Conservation (phyloP, 2,329 filamentous ascomycete species). For the Xylaria sp. region DNA sequence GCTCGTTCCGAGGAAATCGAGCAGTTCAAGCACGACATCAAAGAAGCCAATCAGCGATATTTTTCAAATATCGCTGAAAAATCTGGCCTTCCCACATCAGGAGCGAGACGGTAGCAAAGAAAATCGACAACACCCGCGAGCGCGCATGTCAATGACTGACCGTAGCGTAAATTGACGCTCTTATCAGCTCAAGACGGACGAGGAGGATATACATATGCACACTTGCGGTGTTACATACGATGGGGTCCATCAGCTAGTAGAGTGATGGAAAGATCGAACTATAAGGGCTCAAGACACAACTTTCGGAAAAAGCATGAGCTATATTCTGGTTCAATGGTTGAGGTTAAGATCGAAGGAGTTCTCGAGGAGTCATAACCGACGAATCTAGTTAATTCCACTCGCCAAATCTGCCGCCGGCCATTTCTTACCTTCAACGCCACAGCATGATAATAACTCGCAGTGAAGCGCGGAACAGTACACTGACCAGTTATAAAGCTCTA, state of each 20-base stretch:
- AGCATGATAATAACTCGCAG: slow-evolving; percentile 34
- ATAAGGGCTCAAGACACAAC: slow-evolving; percentile 9
- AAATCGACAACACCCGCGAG: slow-evolving; percentile 21
- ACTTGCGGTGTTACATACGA: slow-evolving; percentile 31
- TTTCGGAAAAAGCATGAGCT: background rate
- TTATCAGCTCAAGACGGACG: slow-evolving; percentile 30
- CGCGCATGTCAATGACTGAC: slow-evolving; percentile 19
- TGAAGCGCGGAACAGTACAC: slow-evolving; percentile 33
- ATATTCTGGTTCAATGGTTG: slow-evolving; percentile 32
- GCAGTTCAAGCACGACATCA: slow-evolving; percentile 24
- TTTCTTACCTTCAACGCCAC: slow-evolving; percentile 34
- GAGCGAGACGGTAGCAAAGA: slow-evolving; percentile 24
- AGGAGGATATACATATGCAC: slow-evolving; percentile 25
- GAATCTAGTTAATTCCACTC: slow-evolving; percentile 31
- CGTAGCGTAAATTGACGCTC: slow-evolving; percentile 28
- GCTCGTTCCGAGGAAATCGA: slow-evolving; percentile 23
- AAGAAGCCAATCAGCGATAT: slow-evolving; percentile 25
- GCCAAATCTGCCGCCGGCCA: slow-evolving; percentile 34
- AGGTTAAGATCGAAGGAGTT: slow-evolving; percentile 32
- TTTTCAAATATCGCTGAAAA: slow-evolving; percentile 20
- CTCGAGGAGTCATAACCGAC: slow-evolving; percentile 31
- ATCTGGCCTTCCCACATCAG: slow-evolving; percentile 20
- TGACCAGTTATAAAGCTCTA: slow-evolving; percentile 35
- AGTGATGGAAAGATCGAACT: slow-evolving; percentile 32
- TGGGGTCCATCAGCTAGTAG: slow-evolving; percentile 30